Percentiles rank a stretch among this genome's conserved stretches.
phyloP scores from a whole-genome alignment of 352 stramenopile species.

The Phytopythium cucurbitacearum region DNA sequence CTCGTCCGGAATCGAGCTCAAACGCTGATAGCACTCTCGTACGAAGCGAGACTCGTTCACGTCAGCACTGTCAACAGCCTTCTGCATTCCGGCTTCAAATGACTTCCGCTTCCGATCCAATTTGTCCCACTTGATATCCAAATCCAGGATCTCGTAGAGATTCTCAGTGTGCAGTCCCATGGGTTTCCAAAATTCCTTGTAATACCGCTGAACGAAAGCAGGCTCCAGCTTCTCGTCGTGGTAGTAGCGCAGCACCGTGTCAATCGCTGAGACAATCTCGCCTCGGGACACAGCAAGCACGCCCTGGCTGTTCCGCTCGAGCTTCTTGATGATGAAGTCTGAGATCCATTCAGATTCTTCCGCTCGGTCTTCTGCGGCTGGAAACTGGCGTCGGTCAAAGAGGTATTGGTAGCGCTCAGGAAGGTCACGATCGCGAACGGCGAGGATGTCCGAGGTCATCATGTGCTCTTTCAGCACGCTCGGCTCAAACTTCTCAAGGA shows the following conservation, averaged over 20 bases:
- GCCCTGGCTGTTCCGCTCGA: constrained; percentile 51
- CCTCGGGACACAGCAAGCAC: constrained; percentile 54
- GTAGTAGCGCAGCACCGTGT: constrained; percentile 86
- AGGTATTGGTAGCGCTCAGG: constrained; percentile 78
- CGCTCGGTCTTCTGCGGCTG: constrained; percentile 76
- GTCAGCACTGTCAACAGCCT: constrained; percentile 55
- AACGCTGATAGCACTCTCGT: constrained; percentile 75
- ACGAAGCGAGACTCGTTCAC: constrained; percentile 79
- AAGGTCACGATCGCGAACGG: constrained; percentile 77
- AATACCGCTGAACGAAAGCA: constrained; percentile 87
- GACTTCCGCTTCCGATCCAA: constrained; percentile 76
- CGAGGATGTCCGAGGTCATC: constrained; percentile 83
- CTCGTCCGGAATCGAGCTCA: constrained; percentile 69
- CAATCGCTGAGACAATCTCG: constrained; percentile 86
- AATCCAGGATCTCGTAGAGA: constrained; percentile 82
- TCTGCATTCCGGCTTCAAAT: constrained; percentile 67
- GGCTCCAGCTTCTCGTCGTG: constrained; percentile 88
- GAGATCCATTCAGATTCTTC: constrained; percentile 89
- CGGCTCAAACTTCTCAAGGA: constrained; percentile 86
- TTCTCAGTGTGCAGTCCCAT: constrained; percentile 77
- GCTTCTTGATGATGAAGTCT: constrained; percentile 80
- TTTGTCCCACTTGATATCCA: constrained; percentile 89
- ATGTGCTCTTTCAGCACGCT: constrained; percentile 86
- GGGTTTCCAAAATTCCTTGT: constrained; percentile 89
- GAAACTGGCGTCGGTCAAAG: constrained; percentile 68